phyloP scores from a whole-genome alignment of 192 early-diverging fungal genomes.

The Rhizoclosmatium sp. region DNA sequence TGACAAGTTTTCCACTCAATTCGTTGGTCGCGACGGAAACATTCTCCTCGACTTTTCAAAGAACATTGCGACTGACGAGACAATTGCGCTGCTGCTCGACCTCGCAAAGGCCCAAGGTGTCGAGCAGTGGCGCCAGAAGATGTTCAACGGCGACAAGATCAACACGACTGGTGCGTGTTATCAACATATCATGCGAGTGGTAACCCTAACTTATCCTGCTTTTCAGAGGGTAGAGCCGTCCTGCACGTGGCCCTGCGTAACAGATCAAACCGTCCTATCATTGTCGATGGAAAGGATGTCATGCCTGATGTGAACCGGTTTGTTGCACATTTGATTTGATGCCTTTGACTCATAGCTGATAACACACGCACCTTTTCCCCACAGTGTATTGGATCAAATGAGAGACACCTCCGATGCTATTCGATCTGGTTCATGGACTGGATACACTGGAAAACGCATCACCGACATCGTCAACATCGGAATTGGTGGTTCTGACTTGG shows the following conservation, averaged over 20 bases:
- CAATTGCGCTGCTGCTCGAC: conserved; percentile 78
- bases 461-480: conserved; percentile 98
- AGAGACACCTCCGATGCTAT: conserved; percentile 80
- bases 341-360: no score
- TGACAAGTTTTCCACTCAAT: conserved; percentile 75
- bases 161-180: conserved; percentile 79
- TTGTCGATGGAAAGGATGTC: conserved; percentile 88
- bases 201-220: not conserved
- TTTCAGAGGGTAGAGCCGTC: conserved; percentile 86
- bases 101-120: conserved; percentile 87
- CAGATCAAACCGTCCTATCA: conserved; percentile 79
- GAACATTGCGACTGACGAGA: conserved; percentile 88
- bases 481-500: conserved; percentile 97
- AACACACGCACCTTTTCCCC: not conserved
- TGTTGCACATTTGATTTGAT: not conserved
- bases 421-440: conserved; percentile 92
- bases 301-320: conserved; percentile 89
- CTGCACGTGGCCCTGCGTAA: conserved; percentile 96
- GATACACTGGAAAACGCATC: conserved; percentile 94
- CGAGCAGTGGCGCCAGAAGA: conserved; percentile 86
- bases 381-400: conserved; percentile 91
- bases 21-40: conserved; percentile 57
- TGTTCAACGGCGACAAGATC: conserved; percentile 95
- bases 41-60: conserved; percentile 97
- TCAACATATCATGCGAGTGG: not conserved